These are phyloP conservation scores for Adansonia grandidieri DNA, from an alignment of 441 rosid species.

Conservation along the genomic window DNA sequence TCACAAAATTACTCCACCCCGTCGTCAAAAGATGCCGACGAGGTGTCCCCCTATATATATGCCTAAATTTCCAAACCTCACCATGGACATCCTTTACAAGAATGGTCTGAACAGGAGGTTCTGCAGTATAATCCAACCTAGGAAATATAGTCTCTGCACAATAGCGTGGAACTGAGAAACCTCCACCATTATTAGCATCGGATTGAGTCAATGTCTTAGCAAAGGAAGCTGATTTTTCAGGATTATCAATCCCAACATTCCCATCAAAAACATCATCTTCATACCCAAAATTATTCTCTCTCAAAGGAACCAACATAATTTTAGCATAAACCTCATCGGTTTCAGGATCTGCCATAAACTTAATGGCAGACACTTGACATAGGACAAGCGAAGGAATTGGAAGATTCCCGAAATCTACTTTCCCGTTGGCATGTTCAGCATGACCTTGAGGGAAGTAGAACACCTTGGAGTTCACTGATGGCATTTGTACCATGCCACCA, in stretches of 20 bases:
- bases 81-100: constrained; percentile 96
- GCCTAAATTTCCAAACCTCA: constrained; percentile 90
- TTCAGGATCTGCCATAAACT: constrained; percentile 83
- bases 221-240: constrained; percentile 80
- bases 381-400: constrained; percentile 59
- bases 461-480: constrained; percentile 71
- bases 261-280: constrained; percentile 39
- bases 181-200: constrained; percentile 98
- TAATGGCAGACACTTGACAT: constrained; percentile 69
- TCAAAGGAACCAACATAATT: constrained; percentile 61
- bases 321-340: constrained; percentile 90
- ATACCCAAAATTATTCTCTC: constrained; percentile 42
- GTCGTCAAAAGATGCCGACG: constrained; percentile 94
- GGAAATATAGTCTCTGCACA: constrained; percentile 98
- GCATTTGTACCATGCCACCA: constrained; percentile 95
- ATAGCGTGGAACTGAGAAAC: constrained; percentile 96
- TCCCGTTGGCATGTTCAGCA: constrained; percentile 76
- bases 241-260: constrained; percentile 38
- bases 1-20: constrained; percentile 98
- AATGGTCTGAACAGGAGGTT: constrained; percentile 98
- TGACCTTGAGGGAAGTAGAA: constrained; percentile 97
- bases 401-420: constrained; percentile 56
- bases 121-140: constrained; percentile 73
- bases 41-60: constrained; percentile 95
- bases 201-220: constrained; percentile 95